Conservation (phyloP, 164 flowering plant species). For the Liriodendron chinense region DNA sequence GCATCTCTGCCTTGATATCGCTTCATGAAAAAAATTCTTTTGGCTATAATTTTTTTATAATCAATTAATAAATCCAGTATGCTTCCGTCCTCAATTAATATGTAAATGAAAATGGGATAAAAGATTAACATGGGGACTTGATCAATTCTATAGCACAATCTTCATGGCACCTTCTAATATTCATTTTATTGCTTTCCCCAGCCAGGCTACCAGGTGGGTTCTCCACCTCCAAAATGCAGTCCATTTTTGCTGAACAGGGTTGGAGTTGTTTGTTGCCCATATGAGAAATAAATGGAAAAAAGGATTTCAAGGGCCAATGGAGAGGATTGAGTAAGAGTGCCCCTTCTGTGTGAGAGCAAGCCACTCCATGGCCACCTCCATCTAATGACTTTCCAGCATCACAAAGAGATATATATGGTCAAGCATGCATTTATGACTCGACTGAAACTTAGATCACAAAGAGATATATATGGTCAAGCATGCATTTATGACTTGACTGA, state of each 20-base stretch:
- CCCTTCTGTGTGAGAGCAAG: not conserved
- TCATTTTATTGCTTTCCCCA: no score
- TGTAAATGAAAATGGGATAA: no score
- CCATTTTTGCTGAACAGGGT: not conserved
- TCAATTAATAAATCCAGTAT: no score
- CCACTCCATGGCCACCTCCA: not conserved
- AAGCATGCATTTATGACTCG: not conserved
- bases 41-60: no score
- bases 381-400: slow-evolving; percentile 6
- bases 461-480: not conserved
- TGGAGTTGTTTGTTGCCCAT: not conserved
- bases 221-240: not conserved
- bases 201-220: no score
- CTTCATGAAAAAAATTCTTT: no score
- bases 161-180: no score
- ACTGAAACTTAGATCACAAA: not conserved
- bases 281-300: not conserved
- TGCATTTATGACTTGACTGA: not conserved
- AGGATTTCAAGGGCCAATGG: not conserved
- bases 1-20: no score
- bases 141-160: no score
- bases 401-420: not conserved
- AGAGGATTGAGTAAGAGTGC: not conserved
- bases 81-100: no score
- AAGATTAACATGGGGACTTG: no score